Evolutionary conservation across 352 stramenopile genomes (phyloP), one percentile per base, ranked within the genome.

Genomic region (Phytophthora colocasiae): DNA sequence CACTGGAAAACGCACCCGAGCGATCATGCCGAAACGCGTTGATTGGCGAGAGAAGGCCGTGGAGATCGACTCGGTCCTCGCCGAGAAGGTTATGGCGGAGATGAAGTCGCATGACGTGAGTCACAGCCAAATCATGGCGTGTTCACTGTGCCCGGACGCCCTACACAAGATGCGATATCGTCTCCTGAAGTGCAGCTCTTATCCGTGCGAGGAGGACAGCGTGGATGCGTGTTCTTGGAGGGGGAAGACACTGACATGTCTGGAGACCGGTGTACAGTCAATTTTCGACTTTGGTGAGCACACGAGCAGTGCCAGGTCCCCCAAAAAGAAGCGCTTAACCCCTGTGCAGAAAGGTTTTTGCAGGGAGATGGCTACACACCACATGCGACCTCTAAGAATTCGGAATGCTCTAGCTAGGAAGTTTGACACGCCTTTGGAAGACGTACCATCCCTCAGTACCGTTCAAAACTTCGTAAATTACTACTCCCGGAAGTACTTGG

Each of bases 391-490:
- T 5, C 27, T 65, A 19, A 15, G 32, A 12, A 64, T 64, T 38
- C 9, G 14, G 2, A 22, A 41, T 31, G 41, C 59, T 5, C 24
- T 67, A 1, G 17, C 50, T 6, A 6, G 59, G 1, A 56, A 46
- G n/a, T 67, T 61, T 39, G 8, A 10, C 1, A 38, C 34, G 1
- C 40, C 50, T 1, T n/a, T 67, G 22, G 22, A 48, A 4, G 17
- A 46, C 3, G 5, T 68, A 9, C 50, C 36, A n/a, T 4, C 2
- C 0, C 19, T 62, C 2, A 46, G 22, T 15, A 22, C 22, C 1
- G 26, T 57, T 11, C 50, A 62, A 17, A 62, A 58, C 26, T 58
- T 52, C 31, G 34, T 68, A 0, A 68, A 57, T 22, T 22, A 57
- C 36, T 55, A 66, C 29, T 12, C 29, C 0, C 49, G 41, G 1